These are phyloP conservation scores for Echinosophora koreensis DNA, from an alignment of 306 rosid genomes.

Conservation along the genomic window DNA sequence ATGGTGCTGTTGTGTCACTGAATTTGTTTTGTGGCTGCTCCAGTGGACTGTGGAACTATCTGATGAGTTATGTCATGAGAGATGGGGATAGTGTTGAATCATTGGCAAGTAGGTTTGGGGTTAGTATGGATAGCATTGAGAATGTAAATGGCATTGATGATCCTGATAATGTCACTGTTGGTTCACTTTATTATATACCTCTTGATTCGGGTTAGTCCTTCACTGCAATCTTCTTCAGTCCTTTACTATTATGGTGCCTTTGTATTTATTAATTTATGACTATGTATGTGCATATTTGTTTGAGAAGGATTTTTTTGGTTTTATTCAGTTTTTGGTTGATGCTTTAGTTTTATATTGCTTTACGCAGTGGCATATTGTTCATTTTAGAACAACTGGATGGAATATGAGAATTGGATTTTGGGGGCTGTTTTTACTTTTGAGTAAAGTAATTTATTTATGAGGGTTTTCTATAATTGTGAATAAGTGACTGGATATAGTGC, in stretches of 20 bases:
- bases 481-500: background rate
- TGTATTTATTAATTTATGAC: conserved; percentile 21
- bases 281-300: conserved; percentile 23
- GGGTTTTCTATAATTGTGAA: conserved; percentile 14
- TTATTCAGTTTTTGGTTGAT: conserved; percentile 25
- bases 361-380: conserved; percentile 19
- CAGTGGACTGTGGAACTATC: conserved; percentile 88
- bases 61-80: conserved; percentile 89
- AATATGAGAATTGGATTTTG: background rate
- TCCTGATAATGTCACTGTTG: conserved; percentile 89
- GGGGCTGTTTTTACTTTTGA: conserved; percentile 26
- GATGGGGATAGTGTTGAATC: conserved; percentile 86
- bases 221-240: conserved; percentile 27
- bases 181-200: conserved; percentile 88
- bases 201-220: conserved; percentile 81
- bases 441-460: conserved; percentile 22
- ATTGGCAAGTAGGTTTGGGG: conserved; percentile 92
- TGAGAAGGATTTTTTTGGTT: conserved; percentile 4
- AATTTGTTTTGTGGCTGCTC: conserved; percentile 93
- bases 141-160: conserved; percentile 71
- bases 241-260: background rate
- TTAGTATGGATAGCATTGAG: conserved; percentile 96
- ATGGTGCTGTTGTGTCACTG: conserved; percentile 82
- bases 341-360: conserved; percentile 22
- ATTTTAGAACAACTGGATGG: conserved; percentile 27